A percentile compares a stretch with the other conserved stretches of the same genome.
These are phyloP conservation scores for Lactarius hatsudake DNA, from an alignment of 768 basidiomycete genomes.

Conservation along the genomic window DNA sequence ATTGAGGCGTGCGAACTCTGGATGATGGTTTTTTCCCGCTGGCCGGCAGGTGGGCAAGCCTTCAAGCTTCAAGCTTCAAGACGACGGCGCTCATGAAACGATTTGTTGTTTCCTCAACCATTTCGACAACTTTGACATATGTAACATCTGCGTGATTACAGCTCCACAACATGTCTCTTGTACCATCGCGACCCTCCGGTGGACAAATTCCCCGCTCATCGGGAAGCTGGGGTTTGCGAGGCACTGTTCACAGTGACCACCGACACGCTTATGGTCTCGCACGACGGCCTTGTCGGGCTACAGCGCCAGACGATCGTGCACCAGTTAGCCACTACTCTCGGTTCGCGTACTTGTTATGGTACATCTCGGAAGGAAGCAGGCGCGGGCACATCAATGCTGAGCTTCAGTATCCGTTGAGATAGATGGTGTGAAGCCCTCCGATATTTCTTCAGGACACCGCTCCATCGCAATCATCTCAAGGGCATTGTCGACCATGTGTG, in stretches of 20 bases:
- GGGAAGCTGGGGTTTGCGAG: neutral
- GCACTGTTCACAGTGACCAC: neutral
- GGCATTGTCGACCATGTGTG: conserved; percentile 18
- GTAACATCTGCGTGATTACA: neutral
- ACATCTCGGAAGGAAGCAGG: neutral
- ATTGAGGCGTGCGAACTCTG: too few relatives aligned
- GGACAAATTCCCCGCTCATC: neutral
- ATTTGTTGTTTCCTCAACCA: too few relatives aligned
- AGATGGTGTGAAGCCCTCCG: neutral
- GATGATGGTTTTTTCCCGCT: too few relatives aligned
- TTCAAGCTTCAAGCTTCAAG: too few relatives aligned
- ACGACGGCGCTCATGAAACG: too few relatives aligned
- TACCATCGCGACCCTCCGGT: conserved; percentile 4
- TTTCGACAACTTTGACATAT: too few relatives aligned
- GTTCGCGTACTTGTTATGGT: neutral
- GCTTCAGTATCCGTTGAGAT: neutral
- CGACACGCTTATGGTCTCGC: neutral
- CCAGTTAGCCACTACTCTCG: too few relatives aligned
- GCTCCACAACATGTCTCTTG: conserved; percentile 1
- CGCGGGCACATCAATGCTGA: neutral
- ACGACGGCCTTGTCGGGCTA: conserved; percentile 1
- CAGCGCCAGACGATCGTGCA: neutral
- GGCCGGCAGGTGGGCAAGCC: too few relatives aligned
- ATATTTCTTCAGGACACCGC: neutral
- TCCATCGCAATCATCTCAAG: conserved; percentile 18